phyloP scores from a whole-genome alignment of 768 basidiomycete genomes.

The Mycena chlorophos region DNA sequence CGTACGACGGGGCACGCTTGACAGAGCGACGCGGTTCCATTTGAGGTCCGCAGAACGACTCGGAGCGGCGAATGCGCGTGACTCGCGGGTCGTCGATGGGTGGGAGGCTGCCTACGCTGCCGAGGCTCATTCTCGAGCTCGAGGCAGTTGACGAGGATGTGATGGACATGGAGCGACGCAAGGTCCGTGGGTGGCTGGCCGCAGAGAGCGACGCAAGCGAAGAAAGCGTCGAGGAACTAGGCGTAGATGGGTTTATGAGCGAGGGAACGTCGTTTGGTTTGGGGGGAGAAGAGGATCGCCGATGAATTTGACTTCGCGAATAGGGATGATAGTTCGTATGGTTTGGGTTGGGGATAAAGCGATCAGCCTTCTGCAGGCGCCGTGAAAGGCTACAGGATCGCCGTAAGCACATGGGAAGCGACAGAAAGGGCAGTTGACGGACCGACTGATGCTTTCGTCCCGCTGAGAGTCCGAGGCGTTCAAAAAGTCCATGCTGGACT shows the following conservation, averaged over 20 bases:
- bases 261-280: constrained; percentile 40
- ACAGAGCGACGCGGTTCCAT: constrained; percentile 30
- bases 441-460: constrained; percentile 64
- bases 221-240: constrained; percentile 60
- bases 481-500: constrained; percentile 89
- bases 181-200: constrained; percentile 36
- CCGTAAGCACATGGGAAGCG: constrained; percentile 19
- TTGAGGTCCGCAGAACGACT: constrained; percentile 42
- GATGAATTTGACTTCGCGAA: constrained; percentile 42
- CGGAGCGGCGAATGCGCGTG: constrained; percentile 52
- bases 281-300: constrained; percentile 44
- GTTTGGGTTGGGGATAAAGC: constrained; percentile 45
- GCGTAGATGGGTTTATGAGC: constrained; percentile 55
- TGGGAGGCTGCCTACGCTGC: constrained; percentile 34
- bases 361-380: constrained; percentile 66
- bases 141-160: constrained; percentile 42
- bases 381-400: constrained; percentile 53
- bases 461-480: constrained; percentile 49
- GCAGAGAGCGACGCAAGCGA: constrained; percentile 40
- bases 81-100: constrained; percentile 46
- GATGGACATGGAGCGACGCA: constrained; percentile 48
- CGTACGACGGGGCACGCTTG: constrained; percentile 66
- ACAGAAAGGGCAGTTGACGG: constrained; percentile 28
- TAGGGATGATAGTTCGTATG: constrained; percentile 65
- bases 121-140: constrained; percentile 40